Percentiles rank a stretch among this genome's conserved stretches.
Conservation (phyloP, 768 basidiomycete genomes). For the Mycena vitilis region DNA sequence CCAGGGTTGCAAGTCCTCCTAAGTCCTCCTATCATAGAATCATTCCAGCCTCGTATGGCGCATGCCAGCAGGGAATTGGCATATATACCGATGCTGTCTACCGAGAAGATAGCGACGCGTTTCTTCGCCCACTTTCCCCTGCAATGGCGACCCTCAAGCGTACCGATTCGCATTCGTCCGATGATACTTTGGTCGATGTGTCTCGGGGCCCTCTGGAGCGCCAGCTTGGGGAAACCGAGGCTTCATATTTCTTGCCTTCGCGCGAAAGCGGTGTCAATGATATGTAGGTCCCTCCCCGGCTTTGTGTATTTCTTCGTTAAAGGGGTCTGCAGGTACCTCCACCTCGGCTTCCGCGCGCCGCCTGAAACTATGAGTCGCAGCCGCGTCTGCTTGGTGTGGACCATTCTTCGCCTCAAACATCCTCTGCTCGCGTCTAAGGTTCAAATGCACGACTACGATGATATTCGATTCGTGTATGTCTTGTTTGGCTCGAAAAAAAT, state of each 20-base stretch:
- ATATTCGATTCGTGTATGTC: conserved; percentile 76
- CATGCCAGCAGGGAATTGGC: not conserved
- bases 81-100: not conserved
- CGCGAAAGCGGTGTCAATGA: conserved; percentile 88
- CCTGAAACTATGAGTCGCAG: conserved; percentile 52
- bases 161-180: conserved; percentile 27
- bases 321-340: conserved; percentile 75
- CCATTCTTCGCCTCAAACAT: conserved; percentile 76
- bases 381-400: conserved; percentile 74
- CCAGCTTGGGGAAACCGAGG: conserved; percentile 77
- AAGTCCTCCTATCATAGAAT: not conserved
- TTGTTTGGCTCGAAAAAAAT: not conserved
- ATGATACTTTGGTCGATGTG: conserved; percentile 29
- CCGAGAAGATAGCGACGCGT: not conserved
- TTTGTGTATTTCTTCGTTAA: conserved; percentile 5
- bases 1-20: not conserved
- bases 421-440: conserved; percentile 76
- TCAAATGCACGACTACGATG: conserved; percentile 69
- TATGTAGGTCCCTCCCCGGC: conserved; percentile 63
- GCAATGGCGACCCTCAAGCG: conserved; percentile 27
- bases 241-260: conserved; percentile 83
- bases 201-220: conserved; percentile 52
- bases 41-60: not conserved
- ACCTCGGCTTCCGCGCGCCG: conserved; percentile 72
- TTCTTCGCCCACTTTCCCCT: not conserved